A percentile compares a stretch with the other conserved stretches of the same genome.
Evolutionary conservation across 352 stramenopile genomes (phyloP).

Genomic region (Phytophthora tentaculata): DNA sequence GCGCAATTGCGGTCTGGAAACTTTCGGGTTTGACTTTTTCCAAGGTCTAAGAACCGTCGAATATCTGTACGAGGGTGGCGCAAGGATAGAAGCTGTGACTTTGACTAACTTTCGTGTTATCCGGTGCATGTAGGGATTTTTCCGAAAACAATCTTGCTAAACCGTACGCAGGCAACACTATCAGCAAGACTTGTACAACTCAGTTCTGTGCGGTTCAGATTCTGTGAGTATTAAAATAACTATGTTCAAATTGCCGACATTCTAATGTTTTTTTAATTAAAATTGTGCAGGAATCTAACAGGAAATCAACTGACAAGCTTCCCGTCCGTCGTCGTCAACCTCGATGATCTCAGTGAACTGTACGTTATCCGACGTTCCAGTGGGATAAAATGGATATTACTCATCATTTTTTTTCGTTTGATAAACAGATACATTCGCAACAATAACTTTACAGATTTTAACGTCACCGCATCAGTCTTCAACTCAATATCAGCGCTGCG

Average conservation of each 20-base stretch:
- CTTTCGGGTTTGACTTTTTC: constrained; percentile 43
- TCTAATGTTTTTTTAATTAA: neutral
- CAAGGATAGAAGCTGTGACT: too few relatives aligned
- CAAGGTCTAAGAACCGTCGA: constrained; percentile 27
- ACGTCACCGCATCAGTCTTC: constrained; percentile 25
- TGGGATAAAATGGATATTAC: neutral
- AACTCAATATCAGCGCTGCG: constrained; percentile 20
- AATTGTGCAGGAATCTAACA: constrained; percentile 37
- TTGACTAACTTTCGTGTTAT: neutral
- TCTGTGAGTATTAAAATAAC: constrained; percentile 28
- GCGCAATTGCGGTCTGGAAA: constrained; percentile 47
- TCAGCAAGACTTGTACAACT: constrained; percentile 32
- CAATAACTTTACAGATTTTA: constrained; percentile 48
- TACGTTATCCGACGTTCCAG: constrained; percentile 4
- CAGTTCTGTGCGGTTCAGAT: constrained; percentile 37
- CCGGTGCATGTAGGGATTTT: constrained; percentile 35
- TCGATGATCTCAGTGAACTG: constrained; percentile 35
- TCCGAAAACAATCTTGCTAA: constrained; percentile 43
- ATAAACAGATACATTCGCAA: constrained; percentile 39
- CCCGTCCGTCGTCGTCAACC: constrained; percentile 38
- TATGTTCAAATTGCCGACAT: neutral
- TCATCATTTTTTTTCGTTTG: constrained; percentile 1
- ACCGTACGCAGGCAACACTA: constrained; percentile 39
- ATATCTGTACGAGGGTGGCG: too few relatives aligned
- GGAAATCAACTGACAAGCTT: constrained; percentile 40